Evolutionary conservation across 768 basidiomycete genomes (phyloP).

Genomic region (Leccinum boreale): DNA sequence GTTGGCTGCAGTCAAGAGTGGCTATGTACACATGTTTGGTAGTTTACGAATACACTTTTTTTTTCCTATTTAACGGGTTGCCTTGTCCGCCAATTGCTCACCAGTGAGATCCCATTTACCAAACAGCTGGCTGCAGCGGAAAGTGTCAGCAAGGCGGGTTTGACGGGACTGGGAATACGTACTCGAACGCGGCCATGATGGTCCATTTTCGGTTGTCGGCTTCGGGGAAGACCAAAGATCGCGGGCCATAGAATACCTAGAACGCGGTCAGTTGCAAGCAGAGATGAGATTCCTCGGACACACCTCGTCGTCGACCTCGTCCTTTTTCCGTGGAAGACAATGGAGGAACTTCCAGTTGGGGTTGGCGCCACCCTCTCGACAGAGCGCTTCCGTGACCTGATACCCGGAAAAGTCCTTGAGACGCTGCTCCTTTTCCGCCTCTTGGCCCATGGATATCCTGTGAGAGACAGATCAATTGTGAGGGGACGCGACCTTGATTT

Average conservation of each 20-base stretch:
- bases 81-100: slow-evolving; percentile 16
- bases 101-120: slow-evolving; percentile 44
- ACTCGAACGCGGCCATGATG: slow-evolving; percentile 91
- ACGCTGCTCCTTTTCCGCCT: slow-evolving; percentile 86
- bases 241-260: slow-evolving; percentile 89
- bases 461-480: neutral
- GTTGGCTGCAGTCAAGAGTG: neutral
- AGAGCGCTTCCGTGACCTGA: slow-evolving; percentile 89
- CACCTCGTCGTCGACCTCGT: slow-evolving; percentile 97
- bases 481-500: too few species aligned
- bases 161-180: slow-evolving; percentile 30
- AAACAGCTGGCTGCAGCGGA: slow-evolving; percentile 32
- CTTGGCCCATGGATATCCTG: slow-evolving; percentile 99
- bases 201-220: slow-evolving; percentile 98
- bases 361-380: slow-evolving; percentile 76
- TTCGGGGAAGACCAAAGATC: slow-evolving; percentile 90
- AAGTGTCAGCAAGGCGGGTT: slow-evolving; percentile 4
- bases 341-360: slow-evolving; percentile 94
- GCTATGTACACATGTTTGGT: slow-evolving; percentile 7
- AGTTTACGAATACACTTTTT: neutral
- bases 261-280: neutral
- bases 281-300: neutral
- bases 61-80: neutral
- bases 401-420: slow-evolving; percentile 86
- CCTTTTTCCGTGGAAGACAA: slow-evolving; percentile 86